These are phyloP conservation scores for Microstroma glucosiphilum DNA, from an alignment of 1,284 basidiomycete species.

Conservation along the genomic window DNA sequence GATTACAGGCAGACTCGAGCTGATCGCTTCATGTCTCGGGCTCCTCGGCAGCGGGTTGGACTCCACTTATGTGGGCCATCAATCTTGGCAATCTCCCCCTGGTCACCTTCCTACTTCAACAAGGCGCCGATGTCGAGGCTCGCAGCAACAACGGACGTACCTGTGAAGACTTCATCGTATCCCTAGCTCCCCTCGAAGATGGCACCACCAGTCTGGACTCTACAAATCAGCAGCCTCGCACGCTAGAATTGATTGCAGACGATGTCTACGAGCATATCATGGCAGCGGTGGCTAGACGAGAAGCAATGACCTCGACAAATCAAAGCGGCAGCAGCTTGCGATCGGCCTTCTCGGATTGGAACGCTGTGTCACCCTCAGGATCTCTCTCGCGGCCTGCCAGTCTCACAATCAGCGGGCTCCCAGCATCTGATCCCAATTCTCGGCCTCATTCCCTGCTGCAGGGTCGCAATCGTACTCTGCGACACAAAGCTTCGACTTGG, in stretches of 20 bases:
- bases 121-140: slow-evolving; percentile 57
- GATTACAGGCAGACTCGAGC: not conserved
- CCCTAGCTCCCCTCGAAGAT: slow-evolving; percentile 24
- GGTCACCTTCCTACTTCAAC: slow-evolving; percentile 83
- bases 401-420: not conserved
- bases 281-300: not conserved
- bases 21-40: not conserved
- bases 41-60: slow-evolving; percentile 70
- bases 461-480: slow-evolving; percentile 7
- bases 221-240: slow-evolving; percentile 1
- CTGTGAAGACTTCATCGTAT: slow-evolving; percentile 42
- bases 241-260: slow-evolving; percentile 31
- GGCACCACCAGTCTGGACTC: not conserved
- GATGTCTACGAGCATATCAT: slow-evolving; percentile 38
- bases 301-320: not conserved
- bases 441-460: not conserved
- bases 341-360: not conserved
- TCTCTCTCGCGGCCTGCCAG: too few species aligned
- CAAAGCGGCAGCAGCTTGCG: not conserved
- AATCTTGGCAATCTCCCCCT: slow-evolving; percentile 81
- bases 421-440: not conserved
- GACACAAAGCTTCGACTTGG: not conserved
- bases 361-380: not conserved
- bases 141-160: slow-evolving; percentile 31
- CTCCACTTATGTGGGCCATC: slow-evolving; percentile 86